Percentiles rank a stretch among this genome's conserved stretches.
phyloP scores from a whole-genome alignment of 2,329 filamentous ascomycete genomes.

The Chaetomiaceae sp. region DNA sequence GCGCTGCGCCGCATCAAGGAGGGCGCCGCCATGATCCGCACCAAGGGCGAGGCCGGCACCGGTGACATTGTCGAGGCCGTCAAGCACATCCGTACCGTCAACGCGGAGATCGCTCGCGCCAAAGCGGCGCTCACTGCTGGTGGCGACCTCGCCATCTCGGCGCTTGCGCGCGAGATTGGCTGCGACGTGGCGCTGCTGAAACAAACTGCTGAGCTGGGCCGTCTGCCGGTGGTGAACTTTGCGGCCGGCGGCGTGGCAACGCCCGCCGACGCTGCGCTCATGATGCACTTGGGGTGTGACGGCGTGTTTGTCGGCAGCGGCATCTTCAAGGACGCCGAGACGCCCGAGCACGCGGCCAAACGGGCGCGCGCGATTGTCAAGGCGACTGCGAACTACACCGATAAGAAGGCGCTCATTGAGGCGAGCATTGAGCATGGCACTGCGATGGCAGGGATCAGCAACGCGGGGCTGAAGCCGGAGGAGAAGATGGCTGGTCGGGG shows the following conservation, averaged over 20 bases:
- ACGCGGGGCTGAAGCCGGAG: constrained; percentile 64
- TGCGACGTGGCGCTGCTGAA: constrained; percentile 72
- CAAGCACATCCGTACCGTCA: constrained; percentile 89
- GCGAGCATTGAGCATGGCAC: constrained; percentile 87
- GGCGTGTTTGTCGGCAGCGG: constrained; percentile 95
- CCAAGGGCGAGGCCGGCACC: constrained; percentile 95
- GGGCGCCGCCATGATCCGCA: constrained; percentile 97
- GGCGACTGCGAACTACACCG: constrained; percentile 84
- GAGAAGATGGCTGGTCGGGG: constrained; percentile 82
- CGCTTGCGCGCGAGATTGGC: constrained; percentile 74
- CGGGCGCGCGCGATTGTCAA: constrained; percentile 91
- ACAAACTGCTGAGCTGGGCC: constrained; percentile 78
- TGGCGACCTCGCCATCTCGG: constrained; percentile 51
- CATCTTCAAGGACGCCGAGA: constrained; percentile 69
- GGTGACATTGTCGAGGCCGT: constrained; percentile 97
- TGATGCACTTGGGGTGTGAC: constrained; percentile 99
- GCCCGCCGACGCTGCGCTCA: constrained; percentile 85
- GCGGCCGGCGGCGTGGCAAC: constrained; percentile 99
- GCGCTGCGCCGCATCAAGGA: constrained; percentile 85
- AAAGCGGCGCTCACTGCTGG: constrained; percentile 61
- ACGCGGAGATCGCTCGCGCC: constrained; percentile 71
- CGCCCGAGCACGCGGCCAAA: constrained; percentile 76
- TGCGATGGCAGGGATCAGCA: constrained; percentile 96
- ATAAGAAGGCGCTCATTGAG: constrained; percentile 78
- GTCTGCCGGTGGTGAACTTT: constrained; percentile 94